A percentile compares a stretch with the other conserved stretches of the same genome.
Evolutionary conservation across 1,284 basidiomycete genomes (phyloP).

Genomic region (Malassezia arunalokei): DNA sequence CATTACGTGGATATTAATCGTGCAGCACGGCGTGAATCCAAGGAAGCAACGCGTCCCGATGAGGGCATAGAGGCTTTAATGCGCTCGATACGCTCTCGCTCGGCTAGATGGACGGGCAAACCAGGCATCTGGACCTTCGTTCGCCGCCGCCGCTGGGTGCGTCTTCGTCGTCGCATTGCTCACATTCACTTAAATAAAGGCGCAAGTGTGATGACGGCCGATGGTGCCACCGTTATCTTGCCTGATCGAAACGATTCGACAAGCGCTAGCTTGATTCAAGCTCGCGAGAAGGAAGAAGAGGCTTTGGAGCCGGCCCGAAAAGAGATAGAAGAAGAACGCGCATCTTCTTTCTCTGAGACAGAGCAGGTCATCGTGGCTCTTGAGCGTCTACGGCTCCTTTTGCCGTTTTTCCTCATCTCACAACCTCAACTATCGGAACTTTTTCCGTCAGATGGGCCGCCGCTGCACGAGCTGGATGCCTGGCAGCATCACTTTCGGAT

Average conservation of each 20-base stretch:
- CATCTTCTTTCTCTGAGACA: neutral
- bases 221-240: neutral
- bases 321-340: neutral
- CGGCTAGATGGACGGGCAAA: conserved; percentile 32
- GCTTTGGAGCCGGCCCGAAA: neutral
- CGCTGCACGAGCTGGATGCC: conserved; percentile 1
- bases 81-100: conserved; percentile 25
- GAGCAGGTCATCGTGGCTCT: neutral
- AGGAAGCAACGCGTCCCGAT: conserved; percentile 29
- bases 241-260: neutral
- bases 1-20: conserved; percentile 16
- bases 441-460: neutral
- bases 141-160: conserved; percentile 38
- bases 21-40: neutral
- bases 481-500: conserved; percentile 3
- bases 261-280: neutral
- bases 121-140: conserved; percentile 36
- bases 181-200: neutral
- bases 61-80: conserved; percentile 40
- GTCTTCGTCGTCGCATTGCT: conserved; percentile 25
- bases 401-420: conserved; percentile 11
- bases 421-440: neutral
- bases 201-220: neutral
- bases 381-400: conserved; percentile 2
- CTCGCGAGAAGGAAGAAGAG: neutral